phyloP scores from a whole-genome alignment of 1,139 yeast species.

The Lodderomyces beijingensis region DNA sequence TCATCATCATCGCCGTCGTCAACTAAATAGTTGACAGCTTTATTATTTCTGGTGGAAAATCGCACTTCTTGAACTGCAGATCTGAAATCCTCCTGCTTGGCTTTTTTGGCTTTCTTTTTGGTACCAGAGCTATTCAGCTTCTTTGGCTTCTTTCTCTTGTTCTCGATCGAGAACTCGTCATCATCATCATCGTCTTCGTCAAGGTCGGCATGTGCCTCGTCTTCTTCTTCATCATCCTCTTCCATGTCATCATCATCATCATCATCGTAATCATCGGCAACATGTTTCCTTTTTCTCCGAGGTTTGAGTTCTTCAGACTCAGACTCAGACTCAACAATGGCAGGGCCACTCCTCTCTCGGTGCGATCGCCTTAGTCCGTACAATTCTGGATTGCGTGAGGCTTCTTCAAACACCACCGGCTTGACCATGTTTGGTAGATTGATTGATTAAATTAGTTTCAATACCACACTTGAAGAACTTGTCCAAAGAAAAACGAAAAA shows the following conservation, averaged over 20 bases:
- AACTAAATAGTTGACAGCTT: conserved; percentile 69
- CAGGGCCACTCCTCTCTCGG: conserved; percentile 52
- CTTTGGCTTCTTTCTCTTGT: conserved; percentile 14
- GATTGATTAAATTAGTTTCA: too few relatives aligned
- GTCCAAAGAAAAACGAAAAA: too few relatives aligned
- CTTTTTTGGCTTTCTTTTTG: conserved; percentile 15
- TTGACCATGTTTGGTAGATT: conserved; percentile 6
- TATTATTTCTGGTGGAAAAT: conserved; percentile 72
- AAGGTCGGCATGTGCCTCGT: conserved; percentile 24
- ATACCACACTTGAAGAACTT: background rate
- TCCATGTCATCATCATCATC: conserved; percentile 25
- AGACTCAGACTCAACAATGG: conserved; percentile 39
- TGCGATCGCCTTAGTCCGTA: conserved; percentile 89
- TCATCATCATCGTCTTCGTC: conserved; percentile 30
- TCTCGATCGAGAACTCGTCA: conserved; percentile 25
- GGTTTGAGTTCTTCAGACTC: conserved; percentile 19
- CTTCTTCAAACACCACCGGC: conserved; percentile 32
- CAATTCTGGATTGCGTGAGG: conserved; percentile 71
- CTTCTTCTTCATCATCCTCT: conserved; percentile 26
- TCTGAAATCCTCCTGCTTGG: background rate
- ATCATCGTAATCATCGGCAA: conserved; percentile 21
- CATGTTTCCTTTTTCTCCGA: conserved; percentile 15
- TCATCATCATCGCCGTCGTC: conserved; percentile 64
- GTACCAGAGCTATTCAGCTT: conserved; percentile 4
- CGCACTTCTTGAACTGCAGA: conserved; percentile 44